Conservation (phyloP, 345 rosid genomes). For the Carallia brachiata region DNA sequence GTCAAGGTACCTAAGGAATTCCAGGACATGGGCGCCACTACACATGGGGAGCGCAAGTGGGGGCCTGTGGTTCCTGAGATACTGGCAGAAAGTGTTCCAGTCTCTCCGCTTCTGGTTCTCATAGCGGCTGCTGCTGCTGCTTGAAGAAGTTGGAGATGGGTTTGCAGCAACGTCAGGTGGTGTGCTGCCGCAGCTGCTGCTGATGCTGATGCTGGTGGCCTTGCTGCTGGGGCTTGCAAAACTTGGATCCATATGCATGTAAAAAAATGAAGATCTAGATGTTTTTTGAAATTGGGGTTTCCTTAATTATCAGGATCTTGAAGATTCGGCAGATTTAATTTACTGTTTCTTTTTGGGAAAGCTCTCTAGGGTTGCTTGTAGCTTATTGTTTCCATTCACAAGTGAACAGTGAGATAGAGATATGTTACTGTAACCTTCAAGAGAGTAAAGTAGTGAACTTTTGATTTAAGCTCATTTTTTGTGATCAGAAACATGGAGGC, state of each 20-base stretch:
- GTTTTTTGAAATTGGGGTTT: slow-evolving; percentile 21
- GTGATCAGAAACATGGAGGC: background rate
- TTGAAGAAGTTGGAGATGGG: slow-evolving; percentile 17
- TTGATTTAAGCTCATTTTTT: background rate
- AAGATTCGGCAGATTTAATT: background rate
- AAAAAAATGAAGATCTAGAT: background rate
- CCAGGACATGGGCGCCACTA: slow-evolving; percentile 85
- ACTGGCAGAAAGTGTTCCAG: slow-evolving; percentile 94
- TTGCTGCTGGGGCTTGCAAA: slow-evolving; percentile 12
- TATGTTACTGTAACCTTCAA: no score
- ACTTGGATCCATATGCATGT: slow-evolving; percentile 18
- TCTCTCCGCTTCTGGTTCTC: slow-evolving; percentile 86
- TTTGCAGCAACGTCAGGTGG: background rate
- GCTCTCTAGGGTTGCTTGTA: no score
- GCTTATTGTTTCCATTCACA: no score
- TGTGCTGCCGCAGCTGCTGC: no score
- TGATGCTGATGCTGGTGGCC: background rate
- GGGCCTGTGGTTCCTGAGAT: slow-evolving; percentile 73
- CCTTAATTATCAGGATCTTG: slow-evolving; percentile 6
- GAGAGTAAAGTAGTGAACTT: no score
- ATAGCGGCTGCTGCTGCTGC: slow-evolving; percentile 42
- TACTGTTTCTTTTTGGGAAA: no score
- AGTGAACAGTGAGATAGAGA: no score
- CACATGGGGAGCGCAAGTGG: slow-evolving; percentile 71
- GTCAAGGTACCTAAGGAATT: slow-evolving; percentile 73